phyloP scores from a whole-genome alignment of 768 basidiomycete species.

The Mycena epipterygia region DNA sequence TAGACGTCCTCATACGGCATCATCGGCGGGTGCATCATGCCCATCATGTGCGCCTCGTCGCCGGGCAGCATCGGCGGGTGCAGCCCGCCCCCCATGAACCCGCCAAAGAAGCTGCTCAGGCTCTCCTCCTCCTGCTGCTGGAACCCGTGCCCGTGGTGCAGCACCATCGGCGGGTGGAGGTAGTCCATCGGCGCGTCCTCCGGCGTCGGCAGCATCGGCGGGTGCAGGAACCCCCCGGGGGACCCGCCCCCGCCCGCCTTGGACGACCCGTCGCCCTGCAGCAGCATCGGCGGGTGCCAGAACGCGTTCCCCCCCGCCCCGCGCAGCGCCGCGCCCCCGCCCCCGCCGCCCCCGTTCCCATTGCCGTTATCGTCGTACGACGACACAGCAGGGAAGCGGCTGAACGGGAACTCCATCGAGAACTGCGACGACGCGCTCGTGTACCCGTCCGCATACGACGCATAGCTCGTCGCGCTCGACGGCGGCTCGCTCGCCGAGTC shows the following conservation, averaged over 20 bases:
- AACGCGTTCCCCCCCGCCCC: constrained; percentile 65
- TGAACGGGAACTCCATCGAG: constrained; percentile 80
- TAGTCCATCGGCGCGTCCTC: constrained; percentile 83
- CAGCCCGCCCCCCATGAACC: constrained; percentile 50
- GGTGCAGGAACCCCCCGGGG: constrained; percentile 68
- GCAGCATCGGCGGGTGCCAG: constrained; percentile 86
- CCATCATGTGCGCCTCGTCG: constrained; percentile 40
- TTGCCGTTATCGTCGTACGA: constrained; percentile 38
- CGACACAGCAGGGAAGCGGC: constrained; percentile 55
- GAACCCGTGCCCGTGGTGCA: background rate
- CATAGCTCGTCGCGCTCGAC: constrained; percentile 75
- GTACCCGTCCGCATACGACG: constrained; percentile 73
- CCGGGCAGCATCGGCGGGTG: constrained; percentile 69
- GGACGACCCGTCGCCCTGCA: constrained; percentile 55
- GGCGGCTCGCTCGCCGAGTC: constrained; percentile 66
- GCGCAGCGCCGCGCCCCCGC: constrained; percentile 63
- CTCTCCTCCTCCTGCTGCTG: constrained; percentile 73
- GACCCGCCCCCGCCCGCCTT: constrained; percentile 52
- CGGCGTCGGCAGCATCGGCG: constrained; percentile 72
- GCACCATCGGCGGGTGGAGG: constrained; percentile 71
- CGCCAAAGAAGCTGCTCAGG: constrained; percentile 54
- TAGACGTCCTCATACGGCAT: constrained; percentile 35
- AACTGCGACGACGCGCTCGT: constrained; percentile 64
- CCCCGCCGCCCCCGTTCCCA: background rate
- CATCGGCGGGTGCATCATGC: constrained; percentile 31